Base-by-base conservation (phyloP, 2,329 filamentous ascomycete species). In the Cladosporium sp. region DNA sequence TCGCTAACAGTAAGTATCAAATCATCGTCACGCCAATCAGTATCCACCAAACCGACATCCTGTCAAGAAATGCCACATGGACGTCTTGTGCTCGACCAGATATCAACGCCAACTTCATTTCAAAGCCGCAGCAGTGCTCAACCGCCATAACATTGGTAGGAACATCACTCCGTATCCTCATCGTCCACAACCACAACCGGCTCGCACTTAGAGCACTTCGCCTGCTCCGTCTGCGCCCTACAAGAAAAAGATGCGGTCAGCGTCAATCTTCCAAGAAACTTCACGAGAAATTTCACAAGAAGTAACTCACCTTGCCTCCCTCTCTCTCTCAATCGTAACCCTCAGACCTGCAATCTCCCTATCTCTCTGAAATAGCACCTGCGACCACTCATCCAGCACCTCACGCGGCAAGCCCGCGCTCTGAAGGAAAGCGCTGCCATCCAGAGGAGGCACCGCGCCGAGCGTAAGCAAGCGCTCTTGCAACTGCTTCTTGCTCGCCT, bases 341-440 rank as follows among this genome's bases (percentile, higher is more conserved):
- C 33, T 1, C 46, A 62, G 18, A 12, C 59, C 59, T 7, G 29
- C 59, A 35, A 62, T 57, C 55, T 57, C 21, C 55, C 33, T 57
- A 6, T 57, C 55, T 33, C 31, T 57, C 55, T 56, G 62, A 28
- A 65, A 49, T n/a, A 67, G 28, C 26, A 61, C 53, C 26, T 33
- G 28, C n/a, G 61, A 50, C 65, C 62, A 67, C 40, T 67, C 56
- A 2, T 65, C 50, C 28, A 65, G 35, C 40, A 67, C 29, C 18
- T 44, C 33, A 5, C 56, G 23, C 23, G 29, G 31, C 40, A 46
- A 46, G n/a, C 10, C n/a, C n/a, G 40, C 40, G 6, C n/a, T 46
- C n/a, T 46, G n/a, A 3, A 46, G 40, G n/a, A 46, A 46, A 46
- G 40, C 12, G 3, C 8, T 21, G 49, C 28, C 49, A 11, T 53